Base-by-base conservation (phyloP, 257 asterid genomes). In the Misopates orontium region DNA sequence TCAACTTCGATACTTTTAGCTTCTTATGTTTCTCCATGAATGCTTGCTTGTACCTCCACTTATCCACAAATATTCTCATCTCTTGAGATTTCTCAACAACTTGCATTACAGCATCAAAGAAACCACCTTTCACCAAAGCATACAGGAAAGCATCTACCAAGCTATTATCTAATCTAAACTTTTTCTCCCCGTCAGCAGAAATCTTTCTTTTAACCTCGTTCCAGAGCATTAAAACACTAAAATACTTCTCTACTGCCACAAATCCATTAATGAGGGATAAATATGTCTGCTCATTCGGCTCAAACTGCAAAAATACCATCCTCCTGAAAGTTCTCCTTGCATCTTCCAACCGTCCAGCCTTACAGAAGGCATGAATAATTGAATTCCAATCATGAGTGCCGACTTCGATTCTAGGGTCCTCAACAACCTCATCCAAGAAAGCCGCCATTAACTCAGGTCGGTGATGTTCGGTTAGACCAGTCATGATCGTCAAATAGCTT, bases 381-480 rank as follows among this genome's bases (percentile, higher is more conserved):
- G 99, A 94, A 25, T 94, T 94, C 99, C 99, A 94, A 54, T 94
- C 99, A 40, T 94, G 99, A 17, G 91, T 85, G 14, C 96, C 95
- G 6, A 94, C 74, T 67, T 82, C 87, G 14, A 86, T 64, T 52
- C 96, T 79, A 19, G 95, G 99, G 71, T 94, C 99, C 72, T 77
- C 87, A n/a, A 88, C 95, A 16, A 86, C 80, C 57, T 90, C 96
- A 44, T 94, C 96, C 77, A 94, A 67, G 73, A 90, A 86, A 18
- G 89, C 84, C 0, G 97, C 95, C 97, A 94, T 90, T 62, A 94
- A 87, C 62, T 94, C 99, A 28, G 99, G 97, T 45, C 99, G 81
- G 67, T 87, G 99, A 53, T 86, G 87, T 66, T 90, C 99, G 4
- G 96, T 94, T 70, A 94, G 78, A 25, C 99, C 99, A 1, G 97